Evolutionary conservation across 2,329 filamentous ascomycete genomes (phyloP).

Genomic region (Didymella exigua): DNA sequence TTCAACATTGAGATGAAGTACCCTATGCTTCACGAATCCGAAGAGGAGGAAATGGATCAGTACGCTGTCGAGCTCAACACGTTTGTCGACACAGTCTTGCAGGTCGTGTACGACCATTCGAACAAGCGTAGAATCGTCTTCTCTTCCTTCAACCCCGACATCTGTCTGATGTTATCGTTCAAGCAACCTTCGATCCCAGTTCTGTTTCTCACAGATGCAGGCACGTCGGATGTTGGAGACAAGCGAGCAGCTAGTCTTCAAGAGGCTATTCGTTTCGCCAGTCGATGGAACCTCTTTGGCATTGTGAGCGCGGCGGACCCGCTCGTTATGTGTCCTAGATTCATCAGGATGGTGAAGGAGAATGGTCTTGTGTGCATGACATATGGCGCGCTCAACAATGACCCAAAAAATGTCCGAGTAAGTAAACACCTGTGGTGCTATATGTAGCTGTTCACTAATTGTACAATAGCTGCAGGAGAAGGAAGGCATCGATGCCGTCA

Average conservation of each 20-base stretch:
- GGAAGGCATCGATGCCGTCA: constrained; percentile 96
- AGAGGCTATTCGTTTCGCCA: constrained; percentile 93
- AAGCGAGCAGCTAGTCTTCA: constrained; percentile 89
- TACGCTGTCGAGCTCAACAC: constrained; percentile 95
- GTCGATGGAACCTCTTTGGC: constrained; percentile 90
- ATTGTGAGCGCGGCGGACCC: constrained; percentile 89
- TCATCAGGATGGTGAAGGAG: constrained; percentile 93
- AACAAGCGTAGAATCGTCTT: constrained; percentile 91
- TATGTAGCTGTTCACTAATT: constrained; percentile 3
- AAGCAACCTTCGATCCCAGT: constrained; percentile 98
- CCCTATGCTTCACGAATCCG: constrained; percentile 93
- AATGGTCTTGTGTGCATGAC: constrained; percentile 92
- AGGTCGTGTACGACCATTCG: constrained; percentile 85
- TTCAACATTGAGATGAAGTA: constrained; percentile 99
- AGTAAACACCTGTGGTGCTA: constrained; percentile 33
- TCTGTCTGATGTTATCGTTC: constrained; percentile 91
- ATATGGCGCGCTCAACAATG: constrained; percentile 91
- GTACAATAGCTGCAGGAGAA: constrained; percentile 78
- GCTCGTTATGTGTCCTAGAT: constrained; percentile 82
- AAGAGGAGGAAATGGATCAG: constrained; percentile 95
- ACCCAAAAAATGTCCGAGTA: constrained; percentile 83
- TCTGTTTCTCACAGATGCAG: constrained; percentile 90
- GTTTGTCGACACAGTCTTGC: constrained; percentile 91
- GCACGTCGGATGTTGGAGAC: constrained; percentile 80
- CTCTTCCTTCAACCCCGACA: constrained; percentile 95